Evolutionary conservation across 2,329 filamentous ascomycete species (phyloP).

Genomic region (Diaporthe velutina): DNA sequence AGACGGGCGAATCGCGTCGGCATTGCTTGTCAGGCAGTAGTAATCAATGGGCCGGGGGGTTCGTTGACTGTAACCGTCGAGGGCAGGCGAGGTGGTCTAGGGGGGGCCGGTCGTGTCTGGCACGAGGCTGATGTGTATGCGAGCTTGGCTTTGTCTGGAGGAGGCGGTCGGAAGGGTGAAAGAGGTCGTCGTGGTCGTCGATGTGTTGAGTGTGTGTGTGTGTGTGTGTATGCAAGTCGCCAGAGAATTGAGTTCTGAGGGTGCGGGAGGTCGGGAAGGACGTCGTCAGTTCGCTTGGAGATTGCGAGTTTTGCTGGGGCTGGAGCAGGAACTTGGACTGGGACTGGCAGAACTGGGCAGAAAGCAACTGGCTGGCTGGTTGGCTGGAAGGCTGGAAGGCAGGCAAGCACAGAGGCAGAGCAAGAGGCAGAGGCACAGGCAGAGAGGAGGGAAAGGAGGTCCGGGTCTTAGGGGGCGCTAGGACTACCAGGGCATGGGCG

Average conservation of each 20-base stretch:
- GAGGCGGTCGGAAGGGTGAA: background rate
- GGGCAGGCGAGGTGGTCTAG: slow-evolving; percentile 1
- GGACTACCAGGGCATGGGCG: slow-evolving; percentile 16
- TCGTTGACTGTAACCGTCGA: background rate
- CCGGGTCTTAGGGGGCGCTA: slow-evolving; percentile 28
- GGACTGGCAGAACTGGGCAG: slow-evolving; percentile 27
- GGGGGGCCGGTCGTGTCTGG: slow-evolving; percentile 35
- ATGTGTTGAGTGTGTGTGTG: background rate
- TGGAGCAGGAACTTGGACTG: slow-evolving; percentile 14
- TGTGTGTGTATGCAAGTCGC: background rate
- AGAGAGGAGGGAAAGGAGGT: background rate
- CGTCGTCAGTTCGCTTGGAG: slow-evolving; percentile 23
- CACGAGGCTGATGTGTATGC: slow-evolving; percentile 16
- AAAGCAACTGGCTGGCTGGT: background rate
- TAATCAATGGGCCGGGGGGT: slow-evolving; percentile 21
- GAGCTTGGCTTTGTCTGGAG: slow-evolving; percentile 8
- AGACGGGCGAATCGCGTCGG: slow-evolving; percentile 36
- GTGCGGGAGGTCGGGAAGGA: slow-evolving; percentile 3
- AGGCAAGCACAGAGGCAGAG: background rate
- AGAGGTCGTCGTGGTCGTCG: slow-evolving; percentile 30
- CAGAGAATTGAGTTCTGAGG: slow-evolving; percentile 34
- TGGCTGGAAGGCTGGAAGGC: background rate
- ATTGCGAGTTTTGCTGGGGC: slow-evolving; percentile 31
- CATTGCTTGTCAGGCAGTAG: slow-evolving; percentile 37
- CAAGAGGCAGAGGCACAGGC: background rate